Evolutionary conservation across 2,329 filamentous ascomycete species (phyloP), one percentile per base, ranked within the genome.

Genomic region (Aspergillus fijiensis): DNA sequence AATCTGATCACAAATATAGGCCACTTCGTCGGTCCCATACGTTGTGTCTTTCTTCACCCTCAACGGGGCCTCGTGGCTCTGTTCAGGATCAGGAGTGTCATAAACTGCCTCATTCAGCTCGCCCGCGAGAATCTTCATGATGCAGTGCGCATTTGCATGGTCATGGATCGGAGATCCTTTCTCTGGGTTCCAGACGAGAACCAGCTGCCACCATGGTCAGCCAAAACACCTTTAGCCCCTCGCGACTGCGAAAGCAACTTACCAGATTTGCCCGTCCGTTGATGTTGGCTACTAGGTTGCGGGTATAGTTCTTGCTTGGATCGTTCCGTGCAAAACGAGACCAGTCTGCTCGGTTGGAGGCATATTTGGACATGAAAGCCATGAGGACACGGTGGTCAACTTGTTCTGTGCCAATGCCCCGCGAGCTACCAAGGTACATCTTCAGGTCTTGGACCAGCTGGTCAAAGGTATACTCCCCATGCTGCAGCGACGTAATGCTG

Each of bases 141-240:
- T 70, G 58, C 73, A 75, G 59, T 75, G 73, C 14, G 73, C 73
- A 45, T 74, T 71, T 57, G 72, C 72, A 49, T 75, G 73, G 57
- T 75, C 73, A 33, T 75, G 73, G 49, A 75, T 67, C 0, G 71
- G 72, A 0, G 71, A 74, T 25, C 73, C 73, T 51, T 74, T 75
- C n/a, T 68, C 65, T 0, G 73, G 73, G 42, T 73, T 74, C 73
- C 72, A 75, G 25, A 74, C 73, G 1, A 73, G 61, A 12, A 73
- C 66, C 33, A 73, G 61, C 71, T 73, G 45, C 14, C 2, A 9
- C 4, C 1, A 39, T 63, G 50, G 62, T 60, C 23, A 58, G 11
- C 19, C 2, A 51, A 16, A 58, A 42, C 9, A 65, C 58, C 11
- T 25, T 6, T 4, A 14, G 14, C 19, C 1, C 3, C 33, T 14